Evolutionary conservation across 768 basidiomycete genomes (phyloP), one percentile per base, ranked within the genome.

Genomic region (Phanerochaete carnosa): DNA sequence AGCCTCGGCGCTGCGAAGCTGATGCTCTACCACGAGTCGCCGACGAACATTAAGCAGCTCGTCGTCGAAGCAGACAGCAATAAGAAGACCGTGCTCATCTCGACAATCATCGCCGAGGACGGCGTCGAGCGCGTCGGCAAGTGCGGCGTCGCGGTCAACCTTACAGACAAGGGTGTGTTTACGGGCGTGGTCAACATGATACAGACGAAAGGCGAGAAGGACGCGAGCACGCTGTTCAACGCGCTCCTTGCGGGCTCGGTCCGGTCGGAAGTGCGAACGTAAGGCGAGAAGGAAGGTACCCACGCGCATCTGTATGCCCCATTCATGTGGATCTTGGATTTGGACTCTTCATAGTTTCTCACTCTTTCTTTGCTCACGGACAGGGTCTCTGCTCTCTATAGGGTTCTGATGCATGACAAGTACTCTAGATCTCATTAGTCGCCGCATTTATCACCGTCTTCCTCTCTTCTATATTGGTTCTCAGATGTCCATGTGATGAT

Each of bases 81-180:
- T 70, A 83, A 86, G 58, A 88, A 87, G 66, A 79, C 86, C 4
- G 79, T 94, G 65, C 73, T 98, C 45, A 95, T 99, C 64, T 96
- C 94, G 45, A 98, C 97, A 6, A 97, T 98, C 63, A 92, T 99
- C 30, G 78, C 98, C 55, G 93, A 89, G 4, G 95, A 98, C 72
- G 97, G 95, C 8, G 96, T 98, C 28, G 97, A 99, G 75, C 82
- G 96, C 49, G 96, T 99, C n/a, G 97, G 93, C 23, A 98, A 96
- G 77, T 98, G 96, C 2, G 97, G 97, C 15, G 89, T 99, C 43
- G 97, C 97, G 47, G 89, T 99, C 63, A 96, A 98, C 74, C 76
- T 99, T 55, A 95, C 92, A 73, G 92, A 95, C 77, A 81, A 87
- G 59, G 97, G 97, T n/a, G 73, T 84, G 52, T 84, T 96, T 61